Conservation (phyloP, 2,329 filamentous ascomycete genomes). For the Tympanopsis confertula region DNA sequence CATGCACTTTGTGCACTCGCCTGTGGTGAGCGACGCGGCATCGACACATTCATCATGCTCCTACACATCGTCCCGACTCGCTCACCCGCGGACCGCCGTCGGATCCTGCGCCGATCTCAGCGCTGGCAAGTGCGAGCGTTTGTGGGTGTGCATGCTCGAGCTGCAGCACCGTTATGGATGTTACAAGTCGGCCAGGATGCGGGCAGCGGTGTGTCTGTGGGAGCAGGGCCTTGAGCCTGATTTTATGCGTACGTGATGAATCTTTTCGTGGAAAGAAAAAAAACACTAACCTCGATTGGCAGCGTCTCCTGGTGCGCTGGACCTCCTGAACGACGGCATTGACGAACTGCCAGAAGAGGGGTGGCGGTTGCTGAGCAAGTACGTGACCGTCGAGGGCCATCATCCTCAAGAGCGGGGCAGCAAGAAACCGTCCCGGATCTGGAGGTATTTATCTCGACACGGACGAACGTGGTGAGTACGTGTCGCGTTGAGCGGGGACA, state of each 20-base stretch:
- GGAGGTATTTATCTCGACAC: too few relatives aligned
- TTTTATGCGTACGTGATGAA: background rate
- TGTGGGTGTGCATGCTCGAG: conserved; percentile 36
- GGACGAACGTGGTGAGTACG: too few relatives aligned
- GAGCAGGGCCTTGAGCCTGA: background rate
- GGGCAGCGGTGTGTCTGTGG: conserved; percentile 18
- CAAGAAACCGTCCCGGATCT: too few relatives aligned
- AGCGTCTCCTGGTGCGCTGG: conserved; percentile 18
- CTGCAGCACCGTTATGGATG: conserved; percentile 33
- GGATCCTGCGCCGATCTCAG: conserved; percentile 14
- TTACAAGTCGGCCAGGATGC: conserved; percentile 36
- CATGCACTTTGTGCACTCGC: too few relatives aligned
- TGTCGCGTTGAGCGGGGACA: too few relatives aligned
- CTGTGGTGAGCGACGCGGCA: too few relatives aligned
- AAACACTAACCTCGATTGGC: background rate
- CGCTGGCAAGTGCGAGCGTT: conserved; percentile 24
- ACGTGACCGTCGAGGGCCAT: background rate
- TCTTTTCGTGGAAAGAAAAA: background rate
- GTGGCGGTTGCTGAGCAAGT: background rate
- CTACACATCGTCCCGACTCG: background rate
- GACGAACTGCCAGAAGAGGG: conserved; percentile 12
- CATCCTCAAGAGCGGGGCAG: too few relatives aligned
- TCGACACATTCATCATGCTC: too few relatives aligned
- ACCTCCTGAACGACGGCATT: conserved; percentile 19
- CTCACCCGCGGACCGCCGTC: conserved; percentile 2